Evolutionary conservation across 192 early-diverging fungal species (phyloP), one percentile per base, ranked within the genome.

Genomic region (Podila minutissima): DNA sequence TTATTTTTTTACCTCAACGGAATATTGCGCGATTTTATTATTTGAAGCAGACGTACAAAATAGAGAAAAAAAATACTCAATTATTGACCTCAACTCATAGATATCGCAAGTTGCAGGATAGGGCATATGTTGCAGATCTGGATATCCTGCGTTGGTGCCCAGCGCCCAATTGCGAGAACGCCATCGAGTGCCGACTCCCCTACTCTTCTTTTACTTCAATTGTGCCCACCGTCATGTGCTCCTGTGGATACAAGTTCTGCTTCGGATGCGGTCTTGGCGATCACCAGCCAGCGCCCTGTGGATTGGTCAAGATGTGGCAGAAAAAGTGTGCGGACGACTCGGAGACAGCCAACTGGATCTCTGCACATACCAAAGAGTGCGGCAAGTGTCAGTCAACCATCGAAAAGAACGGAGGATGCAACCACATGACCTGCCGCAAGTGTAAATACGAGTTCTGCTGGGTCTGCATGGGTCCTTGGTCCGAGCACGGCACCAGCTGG

Each of bases 361-460:
- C 93, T 48, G 96, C 91, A 24, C 90, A 96, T 84, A 96, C 95
- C 38, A 97, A 99, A 82, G 97, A 98, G 78, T 99, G 98, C 84
- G 83, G 93, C 41, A 96, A 96, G 83, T 99, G 98, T 86, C 87
- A 91, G 67, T 91, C 95, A 11, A 97, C 94, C 0, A 99, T 99
- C 72, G 98, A 99, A 83, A 99, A 99, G 89, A 99, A 99, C 82
- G 98, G 98, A 60, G 98, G 98, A 11, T 99, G 98, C 88, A 99
- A 99, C 84, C 98, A 99, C 76, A 99, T 99, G 98, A 97, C 96
- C 1, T 99, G 98, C 86, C 91, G 94, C 69, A 96, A 97, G 84
- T 99, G 98, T 84, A 91, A 92, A 81, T 89, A 98, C 83, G 96
- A 99, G 87, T 99, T 98, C 82, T 99, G 98, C 84, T 99, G 98